Evolutionary conservation across 257 asterid genomes (phyloP).

Genomic region (Lantana camara): DNA sequence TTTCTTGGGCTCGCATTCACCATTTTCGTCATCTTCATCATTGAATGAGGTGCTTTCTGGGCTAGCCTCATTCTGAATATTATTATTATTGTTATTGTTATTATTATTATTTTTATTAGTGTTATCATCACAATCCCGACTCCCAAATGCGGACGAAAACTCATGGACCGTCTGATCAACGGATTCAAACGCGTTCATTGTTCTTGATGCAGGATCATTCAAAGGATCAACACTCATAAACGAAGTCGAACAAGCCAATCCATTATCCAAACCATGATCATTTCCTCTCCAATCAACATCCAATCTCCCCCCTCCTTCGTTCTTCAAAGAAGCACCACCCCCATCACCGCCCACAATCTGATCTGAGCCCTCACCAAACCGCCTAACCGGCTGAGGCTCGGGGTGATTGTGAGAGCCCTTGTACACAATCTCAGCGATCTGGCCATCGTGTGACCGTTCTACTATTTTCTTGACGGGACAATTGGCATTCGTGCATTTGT

Average conservation of each 20-base stretch:
- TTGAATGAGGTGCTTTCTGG: slow-evolving; percentile 46
- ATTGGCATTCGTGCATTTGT: slow-evolving; percentile 57
- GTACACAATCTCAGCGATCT: slow-evolving; percentile 61
- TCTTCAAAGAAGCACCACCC: slow-evolving; percentile 22
- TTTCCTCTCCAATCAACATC: slow-evolving; percentile 35
- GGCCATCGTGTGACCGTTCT: slow-evolving; percentile 64
- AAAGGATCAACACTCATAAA: slow-evolving; percentile 15
- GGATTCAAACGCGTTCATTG: slow-evolving; percentile 27
- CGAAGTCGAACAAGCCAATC: slow-evolving; percentile 28
- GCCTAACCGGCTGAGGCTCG: slow-evolving; percentile 41
- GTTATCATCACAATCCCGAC: slow-evolving; percentile 35
- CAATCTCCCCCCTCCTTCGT: slow-evolving; percentile 17
- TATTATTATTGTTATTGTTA: too few species aligned
- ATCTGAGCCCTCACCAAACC: slow-evolving; percentile 31
- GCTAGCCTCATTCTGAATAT: slow-evolving; percentile 43
- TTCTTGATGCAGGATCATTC: slow-evolving; percentile 33
- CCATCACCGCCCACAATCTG: slow-evolving; percentile 19
- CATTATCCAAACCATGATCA: slow-evolving; percentile 32
- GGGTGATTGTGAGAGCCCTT: slow-evolving; percentile 76
- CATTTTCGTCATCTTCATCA: slow-evolving; percentile 47
- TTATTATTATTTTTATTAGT: too few species aligned
- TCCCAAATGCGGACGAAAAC: slow-evolving; percentile 31
- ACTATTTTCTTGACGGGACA: slow-evolving; percentile 71
- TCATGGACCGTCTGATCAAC: slow-evolving; percentile 35
- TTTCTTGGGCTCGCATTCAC: slow-evolving; percentile 55